Conservation (phyloP, 306 rosid species). For the Quillaja saponaria region DNA sequence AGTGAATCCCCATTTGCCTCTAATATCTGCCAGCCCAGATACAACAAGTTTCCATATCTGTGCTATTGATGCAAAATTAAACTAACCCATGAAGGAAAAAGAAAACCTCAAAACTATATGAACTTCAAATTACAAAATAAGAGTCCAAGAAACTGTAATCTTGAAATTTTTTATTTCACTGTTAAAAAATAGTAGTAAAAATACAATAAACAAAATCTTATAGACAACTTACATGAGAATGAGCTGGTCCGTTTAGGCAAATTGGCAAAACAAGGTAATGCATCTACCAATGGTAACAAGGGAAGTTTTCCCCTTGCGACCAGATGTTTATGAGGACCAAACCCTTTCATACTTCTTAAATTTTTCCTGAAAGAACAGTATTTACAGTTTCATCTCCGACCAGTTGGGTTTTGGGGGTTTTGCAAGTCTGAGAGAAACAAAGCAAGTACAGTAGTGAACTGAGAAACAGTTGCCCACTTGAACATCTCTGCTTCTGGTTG, state of each 20-base stretch:
- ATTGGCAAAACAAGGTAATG: conserved; percentile 52
- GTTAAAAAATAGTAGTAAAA: neutral
- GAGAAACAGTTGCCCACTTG: conserved; percentile 18
- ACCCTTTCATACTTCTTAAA: conserved; percentile 55
- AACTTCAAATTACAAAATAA: no score
- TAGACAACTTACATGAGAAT: conserved; percentile 53
- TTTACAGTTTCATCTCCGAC: conserved; percentile 49
- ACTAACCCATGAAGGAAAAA: neutral
- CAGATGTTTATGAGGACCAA: conserved; percentile 54
- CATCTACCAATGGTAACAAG: conserved; percentile 47
- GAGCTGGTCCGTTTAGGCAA: conserved; percentile 28
- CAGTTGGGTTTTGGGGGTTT: conserved; percentile 29
- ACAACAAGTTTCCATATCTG: neutral
- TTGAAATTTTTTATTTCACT: neutral
- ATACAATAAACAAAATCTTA: neutral
- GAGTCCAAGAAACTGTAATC: neutral
- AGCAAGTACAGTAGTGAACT: conserved; percentile 7
- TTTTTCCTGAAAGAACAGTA: neutral
- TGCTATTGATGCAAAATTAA: neutral
- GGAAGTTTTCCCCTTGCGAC: conserved; percentile 74
- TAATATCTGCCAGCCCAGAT: conserved; percentile 15
- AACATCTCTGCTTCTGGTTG: neutral
- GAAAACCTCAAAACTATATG: neutral
- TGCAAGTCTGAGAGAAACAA: conserved; percentile 2
- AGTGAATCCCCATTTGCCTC: neutral